Evolutionary conservation across 768 basidiomycete species (phyloP).

Genomic region (Auriscalpium orientale): DNA sequence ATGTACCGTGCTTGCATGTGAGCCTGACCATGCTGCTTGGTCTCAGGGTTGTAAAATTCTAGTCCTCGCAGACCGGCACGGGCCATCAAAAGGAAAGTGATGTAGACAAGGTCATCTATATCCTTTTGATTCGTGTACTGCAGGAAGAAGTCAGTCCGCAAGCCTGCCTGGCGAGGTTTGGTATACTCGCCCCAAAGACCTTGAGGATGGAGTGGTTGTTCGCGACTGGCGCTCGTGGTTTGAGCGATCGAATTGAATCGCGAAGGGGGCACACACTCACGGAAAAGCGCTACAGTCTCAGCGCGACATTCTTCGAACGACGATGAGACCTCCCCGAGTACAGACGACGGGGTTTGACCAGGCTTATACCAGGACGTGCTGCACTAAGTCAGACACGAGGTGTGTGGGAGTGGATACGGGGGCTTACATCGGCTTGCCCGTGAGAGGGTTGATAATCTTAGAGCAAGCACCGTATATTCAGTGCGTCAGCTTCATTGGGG

Average conservation of each 20-base stretch:
- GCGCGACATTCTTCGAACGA: slow-evolving; percentile 94
- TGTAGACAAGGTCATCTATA: slow-evolving; percentile 70
- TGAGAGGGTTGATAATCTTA: slow-evolving; percentile 76
- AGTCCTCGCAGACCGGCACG: slow-evolving; percentile 71
- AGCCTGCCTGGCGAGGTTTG: background rate
- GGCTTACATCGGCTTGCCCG: slow-evolving; percentile 62
- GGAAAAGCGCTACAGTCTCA: slow-evolving; percentile 76
- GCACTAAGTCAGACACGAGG: background rate
- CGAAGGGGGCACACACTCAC: slow-evolving; percentile 32
- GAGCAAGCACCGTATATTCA: background rate
- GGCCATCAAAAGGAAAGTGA: slow-evolving; percentile 83
- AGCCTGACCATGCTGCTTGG: slow-evolving; percentile 80
- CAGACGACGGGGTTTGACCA: slow-evolving; percentile 76
- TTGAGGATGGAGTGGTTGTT: slow-evolving; percentile 69
- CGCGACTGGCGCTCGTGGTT: slow-evolving; percentile 40
- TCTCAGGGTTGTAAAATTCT: slow-evolving; percentile 76
- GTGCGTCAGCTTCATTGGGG: background rate
- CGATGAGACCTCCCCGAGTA: slow-evolving; percentile 81
- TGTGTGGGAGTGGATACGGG: background rate
- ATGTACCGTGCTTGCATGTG: slow-evolving; percentile 84
- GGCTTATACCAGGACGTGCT: slow-evolving; percentile 85
- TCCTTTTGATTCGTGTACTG: slow-evolving; percentile 65
- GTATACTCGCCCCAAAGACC: slow-evolving; percentile 61
- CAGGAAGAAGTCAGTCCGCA: background rate
- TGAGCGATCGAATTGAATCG: background rate